Percentiles rank a stretch among this genome's conserved stretches.
Evolutionary conservation across 2,329 filamentous ascomycete genomes (phyloP).

Genomic region (Ascochyta lentis): DNA sequence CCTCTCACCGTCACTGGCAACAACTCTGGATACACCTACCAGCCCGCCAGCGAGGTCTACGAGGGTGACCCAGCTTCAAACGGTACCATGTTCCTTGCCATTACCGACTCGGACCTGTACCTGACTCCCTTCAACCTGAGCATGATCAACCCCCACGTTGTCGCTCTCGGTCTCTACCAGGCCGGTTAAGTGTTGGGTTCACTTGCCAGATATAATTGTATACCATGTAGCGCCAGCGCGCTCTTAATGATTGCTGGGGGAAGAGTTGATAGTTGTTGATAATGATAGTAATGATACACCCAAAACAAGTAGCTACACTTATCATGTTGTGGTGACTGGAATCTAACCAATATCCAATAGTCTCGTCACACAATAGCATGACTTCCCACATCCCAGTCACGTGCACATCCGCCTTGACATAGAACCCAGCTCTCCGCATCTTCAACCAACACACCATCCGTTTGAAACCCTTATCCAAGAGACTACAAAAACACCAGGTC

Average conservation of each 20-base stretch:
- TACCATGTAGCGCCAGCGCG: neutral
- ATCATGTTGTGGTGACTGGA: no score
- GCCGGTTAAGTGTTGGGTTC: constrained; percentile 64
- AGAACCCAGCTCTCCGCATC: no score
- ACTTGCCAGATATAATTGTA: neutral
- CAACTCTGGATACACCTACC: constrained; percentile 70
- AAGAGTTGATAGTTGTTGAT: neutral
- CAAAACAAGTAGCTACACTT: neutral
- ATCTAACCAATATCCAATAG: neutral
- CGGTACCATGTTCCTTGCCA: constrained; percentile 77
- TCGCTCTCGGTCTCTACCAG: constrained; percentile 77
- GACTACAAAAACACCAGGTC: no score
- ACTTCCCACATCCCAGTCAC: no score
- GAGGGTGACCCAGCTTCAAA: constrained; percentile 73
- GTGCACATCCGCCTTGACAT: no score
- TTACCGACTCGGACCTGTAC: constrained; percentile 72
- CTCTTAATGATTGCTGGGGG: neutral
- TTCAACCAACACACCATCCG: no score
- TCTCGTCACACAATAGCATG: no score
- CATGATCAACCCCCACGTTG: constrained; percentile 77
- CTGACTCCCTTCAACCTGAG: constrained; percentile 80
- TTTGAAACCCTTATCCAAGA: no score
- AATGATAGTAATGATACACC: neutral
- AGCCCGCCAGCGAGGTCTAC: constrained; percentile 74
- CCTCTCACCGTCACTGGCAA: constrained; percentile 68